Percentiles rank a stretch among this genome's conserved stretches.
Conservation (phyloP, 768 basidiomycete species). For the Rickenella mellea region DNA sequence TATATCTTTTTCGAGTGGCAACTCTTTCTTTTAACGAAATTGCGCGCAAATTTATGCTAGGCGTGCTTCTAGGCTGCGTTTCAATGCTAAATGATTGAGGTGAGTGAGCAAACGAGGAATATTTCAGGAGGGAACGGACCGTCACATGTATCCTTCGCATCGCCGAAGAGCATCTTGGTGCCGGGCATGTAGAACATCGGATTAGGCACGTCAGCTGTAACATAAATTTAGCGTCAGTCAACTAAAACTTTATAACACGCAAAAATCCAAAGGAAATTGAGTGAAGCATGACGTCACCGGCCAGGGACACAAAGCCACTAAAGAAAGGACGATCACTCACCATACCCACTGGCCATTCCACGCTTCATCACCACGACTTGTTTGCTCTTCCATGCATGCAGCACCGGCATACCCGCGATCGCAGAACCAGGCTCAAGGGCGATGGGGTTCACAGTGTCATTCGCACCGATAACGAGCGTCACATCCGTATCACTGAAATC, state of each 20-base stretch:
- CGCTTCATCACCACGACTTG: conserved; percentile 91
- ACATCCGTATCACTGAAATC: conserved; percentile 85
- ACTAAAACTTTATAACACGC: too few relatives aligned
- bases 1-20: too few relatives aligned
- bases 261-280: neutral
- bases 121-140: conserved; percentile 30
- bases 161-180: conserved; percentile 87
- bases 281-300: too few relatives aligned
- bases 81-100: neutral
- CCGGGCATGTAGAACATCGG: conserved; percentile 91
- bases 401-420: conserved; percentile 88
- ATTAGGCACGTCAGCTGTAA: conserved; percentile 78
- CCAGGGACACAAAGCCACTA: too few relatives aligned
- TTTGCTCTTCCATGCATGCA: conserved; percentile 91
- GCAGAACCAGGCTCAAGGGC: conserved; percentile 79
- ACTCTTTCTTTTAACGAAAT: too few relatives aligned
- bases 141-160: conserved; percentile 86
- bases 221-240: too few relatives aligned
- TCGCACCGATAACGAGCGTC: conserved; percentile 86
- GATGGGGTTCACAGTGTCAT: conserved; percentile 89
- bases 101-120: neutral
- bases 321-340: conserved; percentile 31
- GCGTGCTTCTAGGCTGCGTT: neutral
- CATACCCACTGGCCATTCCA: conserved; percentile 82
- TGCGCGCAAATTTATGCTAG: too few relatives aligned